Evolutionary conservation across 1,284 basidiomycete species (phyloP).

Genomic region (Mycosarcoma maydis): DNA sequence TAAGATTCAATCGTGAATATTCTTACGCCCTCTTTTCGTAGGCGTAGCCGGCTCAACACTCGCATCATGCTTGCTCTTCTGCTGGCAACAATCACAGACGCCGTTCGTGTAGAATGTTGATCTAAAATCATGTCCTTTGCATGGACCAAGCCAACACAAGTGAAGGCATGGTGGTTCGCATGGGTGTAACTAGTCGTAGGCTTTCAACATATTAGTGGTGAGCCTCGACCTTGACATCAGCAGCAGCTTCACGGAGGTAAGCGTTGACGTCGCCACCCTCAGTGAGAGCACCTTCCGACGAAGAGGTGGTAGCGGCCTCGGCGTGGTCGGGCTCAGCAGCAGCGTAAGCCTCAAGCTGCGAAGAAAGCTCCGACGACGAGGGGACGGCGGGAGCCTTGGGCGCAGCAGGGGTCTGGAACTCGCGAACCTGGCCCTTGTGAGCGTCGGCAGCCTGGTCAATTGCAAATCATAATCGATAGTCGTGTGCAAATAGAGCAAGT

Average conservation of each 20-base stretch:
- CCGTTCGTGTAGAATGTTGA: background rate
- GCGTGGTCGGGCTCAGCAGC: constrained; percentile 60
- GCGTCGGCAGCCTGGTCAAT: constrained; percentile 59
- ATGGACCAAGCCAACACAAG: constrained; percentile 11
- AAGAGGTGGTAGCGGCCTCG: constrained; percentile 41
- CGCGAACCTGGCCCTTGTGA: constrained; percentile 68
- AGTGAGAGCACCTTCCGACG: constrained; percentile 42
- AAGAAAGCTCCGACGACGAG: constrained; percentile 67
- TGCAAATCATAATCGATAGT: background rate
- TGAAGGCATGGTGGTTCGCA: background rate
- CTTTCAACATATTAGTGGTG: constrained; percentile 56
- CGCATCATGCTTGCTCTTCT: constrained; percentile 2
- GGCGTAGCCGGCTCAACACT: background rate
- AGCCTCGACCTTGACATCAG: constrained; percentile 61
- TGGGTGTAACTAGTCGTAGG: constrained; percentile 1
- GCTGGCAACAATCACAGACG: background rate
- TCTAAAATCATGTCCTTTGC: constrained; percentile 21
- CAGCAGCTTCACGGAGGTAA: constrained; percentile 64
- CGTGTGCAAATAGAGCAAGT: background rate
- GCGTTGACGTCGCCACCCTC: constrained; percentile 66
- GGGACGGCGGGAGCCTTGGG: constrained; percentile 68
- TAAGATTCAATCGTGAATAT: background rate
- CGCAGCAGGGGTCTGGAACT: constrained; percentile 68
- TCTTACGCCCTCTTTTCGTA: background rate
- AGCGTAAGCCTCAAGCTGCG: constrained; percentile 68